Evolutionary conservation across 805 yeast species (phyloP).

Genomic region (Phaffomyces thermotolerans): DNA sequence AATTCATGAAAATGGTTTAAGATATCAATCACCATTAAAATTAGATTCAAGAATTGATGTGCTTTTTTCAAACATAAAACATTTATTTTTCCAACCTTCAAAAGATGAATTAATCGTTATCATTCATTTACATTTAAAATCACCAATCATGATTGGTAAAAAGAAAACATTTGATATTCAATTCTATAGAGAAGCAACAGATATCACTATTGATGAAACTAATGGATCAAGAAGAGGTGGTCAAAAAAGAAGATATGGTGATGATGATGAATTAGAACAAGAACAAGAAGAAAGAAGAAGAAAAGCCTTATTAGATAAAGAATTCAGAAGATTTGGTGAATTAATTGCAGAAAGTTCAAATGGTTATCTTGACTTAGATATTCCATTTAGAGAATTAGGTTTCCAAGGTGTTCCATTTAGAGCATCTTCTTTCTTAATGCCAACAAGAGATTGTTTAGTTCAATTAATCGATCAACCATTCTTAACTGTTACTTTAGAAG

Average conservation of each 20-base stretch:
- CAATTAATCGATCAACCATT: conserved; percentile 95
- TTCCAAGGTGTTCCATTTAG: conserved; percentile 97
- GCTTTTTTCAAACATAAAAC: conserved; percentile 83
- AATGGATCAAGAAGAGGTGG: conserved; percentile 83
- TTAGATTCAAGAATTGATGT: conserved; percentile 84
- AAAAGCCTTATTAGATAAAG: conserved; percentile 84
- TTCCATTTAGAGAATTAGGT: conserved; percentile 93
- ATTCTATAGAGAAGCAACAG: conserved; percentile 94
- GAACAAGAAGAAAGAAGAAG: conserved; percentile 97
- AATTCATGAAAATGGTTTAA: conserved; percentile 92
- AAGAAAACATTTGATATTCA: conserved; percentile 93
- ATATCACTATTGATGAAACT: conserved; percentile 93
- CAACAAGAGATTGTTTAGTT: conserved; percentile 93
- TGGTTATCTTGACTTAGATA: conserved; percentile 80
- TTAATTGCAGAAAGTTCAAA: conserved; percentile 82
- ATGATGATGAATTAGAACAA: conserved; percentile 96
- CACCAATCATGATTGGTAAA: conserved; percentile 92
- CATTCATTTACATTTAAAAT: conserved; percentile 86
- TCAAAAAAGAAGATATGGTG: conserved; percentile 76
- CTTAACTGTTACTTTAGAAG: conserved; percentile 82
- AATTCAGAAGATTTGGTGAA: conserved; percentile 84
- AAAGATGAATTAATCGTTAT: conserved; percentile 90
- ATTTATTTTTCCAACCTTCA: conserved; percentile 91
- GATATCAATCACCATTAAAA: conserved; percentile 83
- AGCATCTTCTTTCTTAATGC: conserved; percentile 90